phyloP scores from a whole-genome alignment of 495 filamentous ascomycete genomes.

The Aspergillus diversus region DNA sequence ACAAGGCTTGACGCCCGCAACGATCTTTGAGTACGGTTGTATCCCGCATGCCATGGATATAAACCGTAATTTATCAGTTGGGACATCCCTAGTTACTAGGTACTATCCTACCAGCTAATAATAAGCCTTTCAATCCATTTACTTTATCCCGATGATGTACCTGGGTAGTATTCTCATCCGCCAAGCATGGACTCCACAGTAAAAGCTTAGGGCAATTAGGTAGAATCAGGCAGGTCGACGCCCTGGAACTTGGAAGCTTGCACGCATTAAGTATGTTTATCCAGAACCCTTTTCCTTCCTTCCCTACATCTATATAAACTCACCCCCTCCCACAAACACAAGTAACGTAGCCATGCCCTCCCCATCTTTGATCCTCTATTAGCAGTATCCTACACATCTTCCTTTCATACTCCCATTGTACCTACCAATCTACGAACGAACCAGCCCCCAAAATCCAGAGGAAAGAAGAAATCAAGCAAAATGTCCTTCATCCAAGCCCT shows the following conservation, averaged over 20 bases:
- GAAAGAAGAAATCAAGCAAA: neutral
- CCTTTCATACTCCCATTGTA: too few relatives aligned
- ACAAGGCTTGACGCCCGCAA: conserved; percentile 40
- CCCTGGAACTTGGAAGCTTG: neutral
- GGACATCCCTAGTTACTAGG: conserved; percentile 32
- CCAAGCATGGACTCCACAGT: neutral
- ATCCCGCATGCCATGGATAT: conserved; percentile 43
- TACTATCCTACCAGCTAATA: neutral
- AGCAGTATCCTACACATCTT: too few relatives aligned
- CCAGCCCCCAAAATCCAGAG: neutral
- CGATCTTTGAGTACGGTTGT: conserved; percentile 61
- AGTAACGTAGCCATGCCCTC: neutral
- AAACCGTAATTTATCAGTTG: conserved; percentile 58
- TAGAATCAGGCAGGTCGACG: neutral
- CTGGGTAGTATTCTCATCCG: neutral
- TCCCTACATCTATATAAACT: too few relatives aligned
- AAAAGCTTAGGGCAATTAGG: neutral
- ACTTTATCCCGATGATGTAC: neutral
- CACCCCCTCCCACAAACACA: too few relatives aligned
- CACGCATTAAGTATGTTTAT: neutral
- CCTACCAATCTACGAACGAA: too few relatives aligned
- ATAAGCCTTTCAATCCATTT: neutral
- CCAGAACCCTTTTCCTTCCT: too few relatives aligned
- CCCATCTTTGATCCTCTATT: too few relatives aligned
- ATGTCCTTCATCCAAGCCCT: conserved; percentile 33